Evolutionary conservation across 805 yeast species (phyloP).

Genomic region (Candida ipomoeae): DNA sequence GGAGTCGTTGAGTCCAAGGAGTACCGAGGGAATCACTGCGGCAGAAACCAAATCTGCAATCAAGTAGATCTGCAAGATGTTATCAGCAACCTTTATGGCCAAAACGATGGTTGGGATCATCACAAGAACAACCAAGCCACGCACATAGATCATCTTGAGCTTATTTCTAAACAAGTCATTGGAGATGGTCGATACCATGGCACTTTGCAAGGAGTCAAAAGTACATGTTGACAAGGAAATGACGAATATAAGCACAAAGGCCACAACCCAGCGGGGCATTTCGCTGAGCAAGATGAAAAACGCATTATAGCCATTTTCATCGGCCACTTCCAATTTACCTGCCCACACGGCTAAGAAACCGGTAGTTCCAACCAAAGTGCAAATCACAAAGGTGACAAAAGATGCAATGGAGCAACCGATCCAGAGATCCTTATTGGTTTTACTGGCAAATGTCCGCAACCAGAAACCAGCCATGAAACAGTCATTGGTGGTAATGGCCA

Average conservation of each 20-base stretch:
- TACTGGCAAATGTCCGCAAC: conserved; percentile 90
- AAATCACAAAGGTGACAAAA: conserved; percentile 55
- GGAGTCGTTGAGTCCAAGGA: conserved; percentile 67
- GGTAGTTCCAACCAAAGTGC: conserved; percentile 71
- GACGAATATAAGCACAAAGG: conserved; percentile 72
- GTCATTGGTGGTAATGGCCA: conserved; percentile 88
- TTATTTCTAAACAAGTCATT: conserved; percentile 87
- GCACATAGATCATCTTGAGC: conserved; percentile 58
- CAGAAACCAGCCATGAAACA: conserved; percentile 90
- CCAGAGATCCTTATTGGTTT: conserved; percentile 66
- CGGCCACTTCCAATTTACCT: conserved; percentile 53
- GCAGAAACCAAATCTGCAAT: conserved; percentile 90
- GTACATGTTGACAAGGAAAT: conserved; percentile 80
- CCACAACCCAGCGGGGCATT: conserved; percentile 84
- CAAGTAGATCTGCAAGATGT: conserved; percentile 79
- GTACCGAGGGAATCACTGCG: conserved; percentile 77
- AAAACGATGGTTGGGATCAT: conserved; percentile 88
- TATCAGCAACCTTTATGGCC: conserved; percentile 75
- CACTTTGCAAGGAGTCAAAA: conserved; percentile 84
- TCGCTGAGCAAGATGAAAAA: conserved; percentile 66
- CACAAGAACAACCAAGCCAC: conserved; percentile 65
- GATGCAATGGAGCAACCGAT: conserved; percentile 78
- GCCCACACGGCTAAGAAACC: conserved; percentile 93
- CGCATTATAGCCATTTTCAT: conserved; percentile 59
- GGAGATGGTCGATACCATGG: conserved; percentile 81